Base-by-base conservation (phyloP, 208 protist genomes). In the Acanthamoeba polyphaga region DNA sequence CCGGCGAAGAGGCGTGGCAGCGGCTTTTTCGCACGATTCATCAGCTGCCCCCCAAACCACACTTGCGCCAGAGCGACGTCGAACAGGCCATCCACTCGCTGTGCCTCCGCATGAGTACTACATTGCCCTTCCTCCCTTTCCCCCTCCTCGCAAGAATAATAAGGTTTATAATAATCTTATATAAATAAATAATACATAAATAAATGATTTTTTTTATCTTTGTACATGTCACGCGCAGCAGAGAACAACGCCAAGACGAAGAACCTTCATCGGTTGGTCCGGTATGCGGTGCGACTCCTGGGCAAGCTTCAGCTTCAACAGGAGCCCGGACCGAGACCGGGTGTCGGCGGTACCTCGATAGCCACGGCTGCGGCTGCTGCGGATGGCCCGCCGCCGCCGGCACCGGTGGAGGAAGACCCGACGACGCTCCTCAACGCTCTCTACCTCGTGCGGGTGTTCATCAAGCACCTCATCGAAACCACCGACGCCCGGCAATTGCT, bases 371-470 rank as follows among this genome's bases (percentile, higher is more conserved):
- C 34, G 1, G 13, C 66, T 34, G 13, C 66, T 34, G 22, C 70
- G 32, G 51, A 34, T 27, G 51, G 13, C 9, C 13, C 80, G 49
- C 17, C 43, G 46, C 68, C 24, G 32, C 13, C 7, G 6, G 38
- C 17, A 22, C 10, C 78, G 49, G 29, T 88, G n/a, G 80, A 88
- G 4, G 53, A 88, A 3, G 15, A 88, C 80, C 80, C 80, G 3
- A 64, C 80, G n/a, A 88, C 80, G 32, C 80, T 88, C 17, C 87
- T 70, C 64, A 92, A 92, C 43, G 87, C 38, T 7, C 87, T 92
- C 43, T 92, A 58, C 49, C 64, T 92, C n/a, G 62, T 92, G 60
- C 87, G 87, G 7, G 34, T 74, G 10, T 92, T 92, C n/a, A 15
- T 29, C 15, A 92, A 92, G 87, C 43, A 76, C 34, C 66, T 92